These are phyloP conservation scores for Fusarium pseudocircinatum DNA, from an alignment of 2,329 filamentous ascomycete genomes.

Conservation along the genomic window DNA sequence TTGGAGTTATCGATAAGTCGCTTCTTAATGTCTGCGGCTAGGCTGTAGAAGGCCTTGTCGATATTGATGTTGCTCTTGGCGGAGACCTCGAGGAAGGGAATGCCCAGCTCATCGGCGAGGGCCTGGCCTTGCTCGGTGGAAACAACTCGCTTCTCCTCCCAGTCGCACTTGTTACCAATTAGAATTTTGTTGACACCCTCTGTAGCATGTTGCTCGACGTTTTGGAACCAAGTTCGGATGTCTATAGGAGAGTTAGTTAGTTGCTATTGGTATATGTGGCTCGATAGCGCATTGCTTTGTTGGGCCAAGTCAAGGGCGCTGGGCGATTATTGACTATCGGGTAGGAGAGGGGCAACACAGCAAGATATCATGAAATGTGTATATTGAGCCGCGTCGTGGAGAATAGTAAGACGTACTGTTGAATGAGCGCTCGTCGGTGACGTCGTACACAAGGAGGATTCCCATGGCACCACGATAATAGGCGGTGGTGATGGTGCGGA, in stretches of 20 bases:
- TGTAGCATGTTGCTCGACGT: constrained; percentile 97
- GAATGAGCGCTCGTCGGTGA: constrained; percentile 95
- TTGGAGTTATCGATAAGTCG: constrained; percentile 92
- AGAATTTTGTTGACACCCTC: constrained; percentile 99
- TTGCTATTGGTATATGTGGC: constrained; percentile 10
- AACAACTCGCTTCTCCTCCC: constrained; percentile 98
- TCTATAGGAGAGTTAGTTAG: constrained; percentile 63
- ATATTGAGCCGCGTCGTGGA: not conserved
- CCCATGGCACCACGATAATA: constrained; percentile 99
- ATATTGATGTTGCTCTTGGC: constrained; percentile 99
- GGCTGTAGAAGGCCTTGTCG: constrained; percentile 96
- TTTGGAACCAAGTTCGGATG: constrained; percentile 99
- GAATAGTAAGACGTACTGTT: constrained; percentile 72
- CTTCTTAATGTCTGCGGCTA: constrained; percentile 98
- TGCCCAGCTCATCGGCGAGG: constrained; percentile 93
- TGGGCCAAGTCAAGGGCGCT: constrained; percentile 2
- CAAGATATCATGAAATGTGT: not conserved
- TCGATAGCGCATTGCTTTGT: not conserved
- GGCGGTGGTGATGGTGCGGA: constrained; percentile 97
- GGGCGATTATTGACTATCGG: not conserved
- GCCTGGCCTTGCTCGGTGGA: constrained; percentile 93
- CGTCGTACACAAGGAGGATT: constrained; percentile 96
- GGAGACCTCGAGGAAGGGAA: constrained; percentile 97
- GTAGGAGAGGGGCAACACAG: not conserved
- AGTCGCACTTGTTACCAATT: constrained; percentile 99